Percentiles rank a stretch among this genome's conserved stretches.
Evolutionary conservation across 257 asterid species (phyloP).

Genomic region (Solanum virginianum): DNA sequence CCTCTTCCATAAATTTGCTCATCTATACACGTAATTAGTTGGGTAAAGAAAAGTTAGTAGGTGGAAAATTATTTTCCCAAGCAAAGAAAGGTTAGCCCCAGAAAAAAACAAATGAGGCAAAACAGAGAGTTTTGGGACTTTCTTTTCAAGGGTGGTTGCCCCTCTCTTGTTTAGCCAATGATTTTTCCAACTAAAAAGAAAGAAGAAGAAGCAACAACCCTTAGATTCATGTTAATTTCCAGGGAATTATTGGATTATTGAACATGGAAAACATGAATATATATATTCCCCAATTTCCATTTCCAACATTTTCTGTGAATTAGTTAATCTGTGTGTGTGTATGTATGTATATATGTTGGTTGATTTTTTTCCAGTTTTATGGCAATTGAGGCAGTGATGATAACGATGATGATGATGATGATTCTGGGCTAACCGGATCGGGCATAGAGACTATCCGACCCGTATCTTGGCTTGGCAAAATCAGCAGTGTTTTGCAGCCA

Average conservation of each 20-base stretch:
- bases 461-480: neutral
- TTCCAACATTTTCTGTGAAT: neutral
- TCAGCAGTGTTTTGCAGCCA: conserved; percentile 25
- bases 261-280: neutral
- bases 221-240: neutral
- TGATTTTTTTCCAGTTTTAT: neutral
- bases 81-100: neutral
- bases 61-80: neutral
- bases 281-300: neutral
- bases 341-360: neutral
- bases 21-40: too few relatives aligned
- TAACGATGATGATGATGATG: neutral
- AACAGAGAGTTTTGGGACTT: neutral
- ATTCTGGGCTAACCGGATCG: neutral
- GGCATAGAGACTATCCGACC: neutral
- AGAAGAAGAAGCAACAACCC: neutral
- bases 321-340: too few relatives aligned
- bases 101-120: neutral
- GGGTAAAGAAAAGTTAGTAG: too few relatives aligned
- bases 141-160: conserved; percentile 39
- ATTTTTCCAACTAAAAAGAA: neutral
- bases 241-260: neutral
- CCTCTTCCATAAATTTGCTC: too few relatives aligned
- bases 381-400: neutral
- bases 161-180: conserved; percentile 24